Evolutionary conservation across 495 filamentous ascomycete species (phyloP).

Genomic region (Tetracladium marchalianum): DNA sequence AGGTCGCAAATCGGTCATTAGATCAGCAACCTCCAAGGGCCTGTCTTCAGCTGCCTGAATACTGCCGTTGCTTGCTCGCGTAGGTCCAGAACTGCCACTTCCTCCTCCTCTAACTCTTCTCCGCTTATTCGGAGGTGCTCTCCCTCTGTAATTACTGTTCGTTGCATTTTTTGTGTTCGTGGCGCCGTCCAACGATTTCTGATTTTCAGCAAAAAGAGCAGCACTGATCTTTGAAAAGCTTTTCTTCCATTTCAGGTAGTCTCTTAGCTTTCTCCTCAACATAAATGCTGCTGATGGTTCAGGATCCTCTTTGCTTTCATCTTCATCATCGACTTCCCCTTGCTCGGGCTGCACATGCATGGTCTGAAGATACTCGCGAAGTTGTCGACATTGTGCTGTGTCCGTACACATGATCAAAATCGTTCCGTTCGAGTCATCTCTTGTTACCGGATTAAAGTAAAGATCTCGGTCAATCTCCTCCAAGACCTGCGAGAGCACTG

Average conservation of each 20-base stretch:
- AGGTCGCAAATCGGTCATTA: slow-evolving; percentile 58
- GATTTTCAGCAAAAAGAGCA: slow-evolving; percentile 63
- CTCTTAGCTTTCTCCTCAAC: slow-evolving; percentile 78
- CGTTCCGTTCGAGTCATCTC: slow-evolving; percentile 83
- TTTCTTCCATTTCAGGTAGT: slow-evolving; percentile 87
- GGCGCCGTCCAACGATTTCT: slow-evolving; percentile 62
- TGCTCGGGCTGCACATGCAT: slow-evolving; percentile 64
- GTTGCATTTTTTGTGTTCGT: slow-evolving; percentile 31
- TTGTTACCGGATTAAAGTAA: slow-evolving; percentile 64
- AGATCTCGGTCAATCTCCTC: slow-evolving; percentile 89
- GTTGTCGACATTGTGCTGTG: slow-evolving; percentile 74
- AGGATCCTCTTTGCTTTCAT: slow-evolving; percentile 33
- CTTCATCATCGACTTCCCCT: slow-evolving; percentile 28
- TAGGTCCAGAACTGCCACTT: slow-evolving; percentile 39
- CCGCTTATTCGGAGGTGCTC: slow-evolving; percentile 75
- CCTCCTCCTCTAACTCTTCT: slow-evolving; percentile 82
- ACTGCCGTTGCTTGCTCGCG: slow-evolving; percentile 51
- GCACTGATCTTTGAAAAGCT: slow-evolving; percentile 78
- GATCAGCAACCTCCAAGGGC: slow-evolving; percentile 57
- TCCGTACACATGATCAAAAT: slow-evolving; percentile 95
- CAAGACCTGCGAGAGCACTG: slow-evolving; percentile 70
- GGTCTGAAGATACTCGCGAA: slow-evolving; percentile 81
- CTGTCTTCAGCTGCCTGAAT: slow-evolving; percentile 74
- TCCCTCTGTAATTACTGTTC: slow-evolving; percentile 39
- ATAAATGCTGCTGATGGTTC: slow-evolving; percentile 71